phyloP scores from a whole-genome alignment of 805 yeast species.

The Kluyveromyces nonfermentans region DNA sequence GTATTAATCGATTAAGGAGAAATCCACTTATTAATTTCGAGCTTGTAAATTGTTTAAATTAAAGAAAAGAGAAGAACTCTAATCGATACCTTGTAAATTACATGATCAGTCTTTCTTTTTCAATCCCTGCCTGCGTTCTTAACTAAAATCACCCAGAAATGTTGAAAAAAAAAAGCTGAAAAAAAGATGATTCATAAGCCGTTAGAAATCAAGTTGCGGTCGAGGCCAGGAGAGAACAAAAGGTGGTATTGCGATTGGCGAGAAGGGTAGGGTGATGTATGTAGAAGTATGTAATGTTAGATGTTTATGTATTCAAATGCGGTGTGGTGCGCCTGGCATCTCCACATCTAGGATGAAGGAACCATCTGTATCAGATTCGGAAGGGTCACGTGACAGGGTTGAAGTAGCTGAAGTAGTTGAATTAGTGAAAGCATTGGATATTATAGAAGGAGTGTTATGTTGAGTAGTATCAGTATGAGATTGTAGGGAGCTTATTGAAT shows the following conservation, averaged over 20 bases:
- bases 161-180: no score
- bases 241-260: no score
- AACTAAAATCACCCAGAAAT: background rate
- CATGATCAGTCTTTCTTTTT: background rate
- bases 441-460: no score
- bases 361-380: slow-evolving; percentile 17
- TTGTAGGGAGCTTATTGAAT: no score
- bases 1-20: background rate
- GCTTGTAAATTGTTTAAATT: background rate
- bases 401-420: no score
- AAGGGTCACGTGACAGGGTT: slow-evolving; percentile 1
- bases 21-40: background rate
- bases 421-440: no score
- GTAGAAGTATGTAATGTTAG: no score
- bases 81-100: slow-evolving; percentile 1
- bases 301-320: no score
- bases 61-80: background rate
- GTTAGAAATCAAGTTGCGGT: no score
- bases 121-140: background rate
- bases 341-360: slow-evolving; percentile 25
- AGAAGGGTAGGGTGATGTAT: no score
- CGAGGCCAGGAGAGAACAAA: no score
- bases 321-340: slow-evolving; percentile 8
- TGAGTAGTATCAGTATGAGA: no score
- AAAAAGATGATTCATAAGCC: background rate